Evolutionary conservation across 345 rosid genomes (phyloP), one percentile per base, ranked within the genome.

Genomic region (Salix udensis): DNA sequence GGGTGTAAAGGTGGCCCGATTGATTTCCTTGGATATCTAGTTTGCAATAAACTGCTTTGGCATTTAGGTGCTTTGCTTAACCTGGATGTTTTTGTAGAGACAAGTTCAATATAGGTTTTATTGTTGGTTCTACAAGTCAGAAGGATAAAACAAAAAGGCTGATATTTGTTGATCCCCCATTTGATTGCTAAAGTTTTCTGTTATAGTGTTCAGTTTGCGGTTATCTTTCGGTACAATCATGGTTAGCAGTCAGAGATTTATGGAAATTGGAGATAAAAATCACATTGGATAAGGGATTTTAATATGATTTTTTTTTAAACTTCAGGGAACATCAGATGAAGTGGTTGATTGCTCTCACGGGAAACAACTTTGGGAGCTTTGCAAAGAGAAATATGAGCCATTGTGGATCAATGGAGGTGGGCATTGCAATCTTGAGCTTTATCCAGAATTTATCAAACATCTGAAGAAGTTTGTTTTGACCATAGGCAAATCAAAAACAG

Each of bases 341-440:
- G 94, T 94, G 40, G 97, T 94, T 74, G 94, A 90, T 81, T 94
- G 90, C 79, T 92, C 91, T 34, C 98, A 92, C 24, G 97, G 98
- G 70, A 92, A 79, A 79, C 92, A 91, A 80, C 94, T 92, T 10
- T 89, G 88, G 87, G 94, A 92, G 82, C 95, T 91, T 26, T 90
- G 97, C 86, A 90, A 88, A 85, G 84, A 85, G 26, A 94, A 91
- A 84, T 90, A 91, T 62, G 97, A 94, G 61, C 98, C 97, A 53
- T 80, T 92, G 68, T 92, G 98, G 98, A 81, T 92, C 77, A 89
- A 21, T 73, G 94, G 98, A 42, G 97, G 97, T 24, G 97, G 97
- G 42, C 98, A 94, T 75, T 91, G 95, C 87, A 89, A 92, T 71
- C 97, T 92, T 42, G 98, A 94, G 87, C 88, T 94, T 36, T 94